These are phyloP conservation scores for Fraxinus americana DNA, from an alignment of 257 asterid species.

Conservation along the genomic window DNA sequence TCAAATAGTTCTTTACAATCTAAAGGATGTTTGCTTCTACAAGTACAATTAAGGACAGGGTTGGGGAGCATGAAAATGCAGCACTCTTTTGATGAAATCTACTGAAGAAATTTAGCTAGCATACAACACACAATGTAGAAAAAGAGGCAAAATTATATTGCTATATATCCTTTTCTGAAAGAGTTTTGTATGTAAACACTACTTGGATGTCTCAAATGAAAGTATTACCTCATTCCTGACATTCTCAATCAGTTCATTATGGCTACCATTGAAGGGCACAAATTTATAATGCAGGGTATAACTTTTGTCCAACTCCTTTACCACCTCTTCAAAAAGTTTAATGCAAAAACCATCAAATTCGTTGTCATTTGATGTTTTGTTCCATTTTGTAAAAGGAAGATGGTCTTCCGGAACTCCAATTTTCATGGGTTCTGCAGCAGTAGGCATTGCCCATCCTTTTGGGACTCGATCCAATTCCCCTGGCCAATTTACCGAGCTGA, in stretches of 20 bases:
- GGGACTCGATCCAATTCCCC: conserved; percentile 44
- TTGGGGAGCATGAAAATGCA: too few species aligned
- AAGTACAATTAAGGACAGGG: too few species aligned
- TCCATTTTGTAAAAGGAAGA: conserved; percentile 11
- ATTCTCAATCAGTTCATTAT: conserved; percentile 14
- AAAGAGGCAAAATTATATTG: too few species aligned
- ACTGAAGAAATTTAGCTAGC: too few species aligned
- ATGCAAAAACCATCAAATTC: conserved; percentile 42
- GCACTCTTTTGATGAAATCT: too few species aligned
- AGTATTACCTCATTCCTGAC: conserved; percentile 30
- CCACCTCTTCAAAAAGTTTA: conserved; percentile 28
- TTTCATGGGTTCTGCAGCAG: conserved; percentile 29
- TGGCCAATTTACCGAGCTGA: conserved; percentile 37
- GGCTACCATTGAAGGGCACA: too few species aligned
- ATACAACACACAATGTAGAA: too few species aligned
- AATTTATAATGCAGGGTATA: conserved; percentile 1
- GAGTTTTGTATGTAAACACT: neutral
- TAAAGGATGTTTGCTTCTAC: too few species aligned
- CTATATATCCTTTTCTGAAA: too few species aligned
- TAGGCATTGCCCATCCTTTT: conserved; percentile 54
- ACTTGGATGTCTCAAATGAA: neutral
- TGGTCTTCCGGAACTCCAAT: conserved; percentile 44
- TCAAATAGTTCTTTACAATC: too few species aligned
- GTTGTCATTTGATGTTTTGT: neutral
- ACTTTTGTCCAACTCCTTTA: conserved; percentile 25